Evolutionary conservation across 192 early-diverging fungal species (phyloP).

Genomic region (Jimgerdemannia flammicorona): DNA sequence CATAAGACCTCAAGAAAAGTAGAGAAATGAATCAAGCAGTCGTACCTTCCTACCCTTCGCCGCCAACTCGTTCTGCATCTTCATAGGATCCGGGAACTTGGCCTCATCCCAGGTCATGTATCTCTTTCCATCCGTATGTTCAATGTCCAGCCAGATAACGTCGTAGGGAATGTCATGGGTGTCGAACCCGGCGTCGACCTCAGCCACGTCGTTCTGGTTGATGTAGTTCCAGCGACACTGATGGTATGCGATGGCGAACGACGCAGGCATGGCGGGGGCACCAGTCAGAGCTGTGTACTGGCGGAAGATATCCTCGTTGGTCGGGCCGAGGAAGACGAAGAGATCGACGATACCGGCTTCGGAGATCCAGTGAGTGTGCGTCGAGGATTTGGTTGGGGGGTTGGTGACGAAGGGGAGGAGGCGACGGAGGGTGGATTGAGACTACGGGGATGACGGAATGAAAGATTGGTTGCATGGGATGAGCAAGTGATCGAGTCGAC

Average conservation of each 20-base stretch:
- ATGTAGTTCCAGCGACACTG: constrained; percentile 99
- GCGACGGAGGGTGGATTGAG: constrained; percentile 6
- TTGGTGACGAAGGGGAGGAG: background rate
- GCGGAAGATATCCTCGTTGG: constrained; percentile 59
- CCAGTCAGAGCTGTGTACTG: constrained; percentile 81
- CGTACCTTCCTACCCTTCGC: constrained; percentile 72
- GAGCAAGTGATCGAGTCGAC: constrained; percentile 12
- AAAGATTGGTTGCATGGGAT: constrained; percentile 18
- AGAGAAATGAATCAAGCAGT: background rate
- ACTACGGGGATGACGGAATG: constrained; percentile 7
- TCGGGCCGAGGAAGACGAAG: constrained; percentile 77
- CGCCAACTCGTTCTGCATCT: constrained; percentile 78
- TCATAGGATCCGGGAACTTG: constrained; percentile 86
- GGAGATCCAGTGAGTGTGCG: constrained; percentile 89
- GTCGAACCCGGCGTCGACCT: constrained; percentile 87
- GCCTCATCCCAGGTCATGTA: constrained; percentile 96
- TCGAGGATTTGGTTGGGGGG: constrained; percentile 23
- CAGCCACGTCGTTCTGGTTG: constrained; percentile 82
- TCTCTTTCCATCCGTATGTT: constrained; percentile 96
- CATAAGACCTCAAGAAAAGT: constrained; percentile 2
- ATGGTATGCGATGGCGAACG: constrained; percentile 91
- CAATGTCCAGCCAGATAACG: constrained; percentile 99
- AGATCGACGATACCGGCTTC: constrained; percentile 91
- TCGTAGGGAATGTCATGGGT: constrained; percentile 92
- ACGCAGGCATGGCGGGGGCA: constrained; percentile 76